Evolutionary conservation across 2,329 filamentous ascomycete species (phyloP).

Genomic region (Fusarium hainanense): DNA sequence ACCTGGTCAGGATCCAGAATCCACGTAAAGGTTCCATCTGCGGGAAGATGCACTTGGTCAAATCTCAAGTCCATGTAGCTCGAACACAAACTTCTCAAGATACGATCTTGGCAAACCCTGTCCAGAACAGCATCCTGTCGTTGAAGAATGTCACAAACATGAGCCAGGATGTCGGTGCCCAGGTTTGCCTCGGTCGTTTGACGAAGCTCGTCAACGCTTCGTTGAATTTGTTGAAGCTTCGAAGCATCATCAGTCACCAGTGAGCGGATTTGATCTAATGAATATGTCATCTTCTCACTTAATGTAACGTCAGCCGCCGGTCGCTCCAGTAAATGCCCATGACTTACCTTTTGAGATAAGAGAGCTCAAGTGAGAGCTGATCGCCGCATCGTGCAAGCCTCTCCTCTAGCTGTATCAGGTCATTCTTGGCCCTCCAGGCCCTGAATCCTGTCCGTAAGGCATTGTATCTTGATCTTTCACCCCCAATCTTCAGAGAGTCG

Average conservation of each 20-base stretch:
- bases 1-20: accelerated
- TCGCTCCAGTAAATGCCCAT: accelerated
- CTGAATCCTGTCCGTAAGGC: accelerated
- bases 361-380: not conserved
- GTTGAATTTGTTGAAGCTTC: accelerated
- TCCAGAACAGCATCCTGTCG: not conserved
- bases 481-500: accelerated
- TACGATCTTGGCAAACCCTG: not conserved
- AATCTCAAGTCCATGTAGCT: not conserved
- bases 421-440: accelerated
- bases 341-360: not conserved
- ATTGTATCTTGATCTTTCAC: accelerated
- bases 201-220: not conserved
- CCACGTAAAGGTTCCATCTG: not conserved
- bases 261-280: accelerated
- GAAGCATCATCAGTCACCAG: accelerated
- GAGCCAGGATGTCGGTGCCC: accelerated
- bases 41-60: not conserved
- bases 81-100: not conserved
- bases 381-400: accelerated
- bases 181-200: not conserved
- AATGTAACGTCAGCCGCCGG: accelerated
- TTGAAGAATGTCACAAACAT: accelerated
- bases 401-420: not conserved
- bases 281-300: accelerated